Evolutionary conservation across 495 filamentous ascomycete species (phyloP).

Genomic region (Penicillium cataractarum): DNA sequence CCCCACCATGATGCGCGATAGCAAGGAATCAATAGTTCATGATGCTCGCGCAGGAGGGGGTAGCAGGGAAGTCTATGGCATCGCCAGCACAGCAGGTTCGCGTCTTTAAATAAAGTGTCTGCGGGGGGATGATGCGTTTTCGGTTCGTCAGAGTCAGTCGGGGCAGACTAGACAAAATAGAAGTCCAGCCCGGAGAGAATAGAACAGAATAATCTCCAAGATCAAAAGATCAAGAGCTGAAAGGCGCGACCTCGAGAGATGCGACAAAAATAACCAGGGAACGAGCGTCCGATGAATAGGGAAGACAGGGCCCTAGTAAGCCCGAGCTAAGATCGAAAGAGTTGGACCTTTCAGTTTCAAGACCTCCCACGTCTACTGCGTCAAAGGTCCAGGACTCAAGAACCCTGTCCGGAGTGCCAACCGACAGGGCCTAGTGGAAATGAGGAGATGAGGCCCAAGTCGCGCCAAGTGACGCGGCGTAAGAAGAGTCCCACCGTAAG

Average conservation of each 20-base stretch:
- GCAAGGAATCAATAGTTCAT: slow-evolving; percentile 18
- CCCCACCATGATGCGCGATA: slow-evolving; percentile 36
- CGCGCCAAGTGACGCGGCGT: slow-evolving; percentile 6
- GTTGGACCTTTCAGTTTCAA: not conserved
- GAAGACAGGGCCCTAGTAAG: not conserved
- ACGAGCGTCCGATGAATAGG: not conserved
- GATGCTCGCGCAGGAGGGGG: slow-evolving; percentile 9
- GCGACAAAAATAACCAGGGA: slow-evolving; percentile 4
- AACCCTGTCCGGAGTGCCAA: slow-evolving; percentile 3
- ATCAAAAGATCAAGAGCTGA: not conserved
- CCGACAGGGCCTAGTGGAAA: slow-evolving; percentile 10
- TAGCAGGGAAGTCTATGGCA: not conserved
- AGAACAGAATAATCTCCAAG: not conserved
- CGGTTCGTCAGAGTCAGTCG: not conserved
- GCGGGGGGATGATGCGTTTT: not conserved
- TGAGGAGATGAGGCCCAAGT: slow-evolving; percentile 12
- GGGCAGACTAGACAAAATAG: not conserved
- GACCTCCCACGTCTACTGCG: not conserved
- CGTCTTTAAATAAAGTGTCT: slow-evolving; percentile 1
- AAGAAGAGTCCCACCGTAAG: not conserved
- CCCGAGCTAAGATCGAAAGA: not conserved
- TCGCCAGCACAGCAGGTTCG: not conserved
- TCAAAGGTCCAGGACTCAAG: not conserved
- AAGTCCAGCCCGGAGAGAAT: not conserved
- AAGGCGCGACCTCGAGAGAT: not conserved